Evolutionary conservation across 2,329 filamentous ascomycete species (phyloP).

Genomic region (Gaeumannomyces sp.): DNA sequence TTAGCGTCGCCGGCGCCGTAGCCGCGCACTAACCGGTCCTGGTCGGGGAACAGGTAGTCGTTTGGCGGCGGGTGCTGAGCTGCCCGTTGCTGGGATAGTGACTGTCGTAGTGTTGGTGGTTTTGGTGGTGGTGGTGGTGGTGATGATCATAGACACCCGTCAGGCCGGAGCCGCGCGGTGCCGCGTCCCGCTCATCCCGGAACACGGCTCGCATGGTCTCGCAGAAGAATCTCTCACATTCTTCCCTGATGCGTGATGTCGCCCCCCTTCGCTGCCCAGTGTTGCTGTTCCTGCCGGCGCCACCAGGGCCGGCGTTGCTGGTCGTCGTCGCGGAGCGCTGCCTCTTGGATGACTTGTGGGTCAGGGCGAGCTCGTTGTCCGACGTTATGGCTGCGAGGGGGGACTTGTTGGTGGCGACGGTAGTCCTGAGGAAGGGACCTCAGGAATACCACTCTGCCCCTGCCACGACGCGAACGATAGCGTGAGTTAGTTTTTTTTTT

Average conservation of each 20-base stretch:
- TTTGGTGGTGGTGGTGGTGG: constrained; percentile 13
- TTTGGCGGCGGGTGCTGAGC: constrained; percentile 40
- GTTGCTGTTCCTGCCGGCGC: constrained; percentile 26
- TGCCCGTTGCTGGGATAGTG: constrained; percentile 16
- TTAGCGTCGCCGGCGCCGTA: constrained; percentile 18
- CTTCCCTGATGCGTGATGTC: constrained; percentile 93
- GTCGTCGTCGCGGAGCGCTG: constrained; percentile 22
- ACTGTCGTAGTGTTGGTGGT: constrained; percentile 17
- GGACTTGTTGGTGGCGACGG: constrained; percentile 83
- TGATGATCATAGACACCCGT: constrained; percentile 60
- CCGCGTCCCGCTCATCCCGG: constrained; percentile 86
- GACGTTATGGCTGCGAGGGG: constrained; percentile 71
- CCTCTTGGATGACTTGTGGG: constrained; percentile 47
- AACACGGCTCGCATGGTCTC: constrained; percentile 90
- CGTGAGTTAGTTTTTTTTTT: constrained; percentile 16
- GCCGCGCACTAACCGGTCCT: constrained; percentile 21
- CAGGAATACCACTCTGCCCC: constrained; percentile 93
- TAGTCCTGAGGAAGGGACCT: constrained; percentile 78
- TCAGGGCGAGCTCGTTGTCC: constrained; percentile 60
- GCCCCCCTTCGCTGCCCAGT: constrained; percentile 74
- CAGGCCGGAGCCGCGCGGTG: constrained; percentile 75
- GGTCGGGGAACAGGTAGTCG: constrained; percentile 28
- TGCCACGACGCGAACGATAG: constrained; percentile 23
- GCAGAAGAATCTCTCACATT: constrained; percentile 99
- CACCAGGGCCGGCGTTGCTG: constrained; percentile 34